These are phyloP conservation scores for Lachancea waltii DNA, from an alignment of 805 yeast species.

Conservation along the genomic window DNA sequence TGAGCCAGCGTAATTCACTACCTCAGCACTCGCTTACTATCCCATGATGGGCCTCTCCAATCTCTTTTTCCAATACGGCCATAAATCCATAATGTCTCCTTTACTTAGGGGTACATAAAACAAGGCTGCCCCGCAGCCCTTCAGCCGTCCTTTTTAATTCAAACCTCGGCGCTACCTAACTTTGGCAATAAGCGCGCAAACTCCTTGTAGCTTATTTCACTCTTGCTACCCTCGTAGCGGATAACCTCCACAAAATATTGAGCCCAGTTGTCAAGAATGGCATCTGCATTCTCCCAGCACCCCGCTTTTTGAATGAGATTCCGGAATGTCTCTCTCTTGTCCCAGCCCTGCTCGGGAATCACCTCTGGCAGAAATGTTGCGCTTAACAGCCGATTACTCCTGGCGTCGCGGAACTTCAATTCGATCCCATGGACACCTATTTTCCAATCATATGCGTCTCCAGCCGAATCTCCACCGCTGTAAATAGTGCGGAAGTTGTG, in stretches of 20 bases:
- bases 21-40: no score
- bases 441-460: constrained; percentile 63
- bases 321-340: constrained; percentile 58
- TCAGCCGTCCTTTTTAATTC: no score
- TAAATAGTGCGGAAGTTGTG: constrained; percentile 36
- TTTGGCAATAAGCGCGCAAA: neutral
- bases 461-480: constrained; percentile 44
- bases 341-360: constrained; percentile 83
- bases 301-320: constrained; percentile 75
- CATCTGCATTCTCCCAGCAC: constrained; percentile 17
- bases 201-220: constrained; percentile 33
- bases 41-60: no score
- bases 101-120: no score
- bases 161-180: no score
- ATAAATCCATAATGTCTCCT: no score
- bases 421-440: constrained; percentile 79
- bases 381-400: constrained; percentile 37
- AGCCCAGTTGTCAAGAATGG: constrained; percentile 31
- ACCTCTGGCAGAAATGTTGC: constrained; percentile 92
- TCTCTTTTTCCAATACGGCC: no score
- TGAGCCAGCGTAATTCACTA: no score
- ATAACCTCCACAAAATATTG: constrained; percentile 37
- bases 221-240: constrained; percentile 52
- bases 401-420: constrained; percentile 41
- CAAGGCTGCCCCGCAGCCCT: no score